Conservation (phyloP, 768 basidiomycete genomes). For the Sistotremastrum suecicum region DNA sequence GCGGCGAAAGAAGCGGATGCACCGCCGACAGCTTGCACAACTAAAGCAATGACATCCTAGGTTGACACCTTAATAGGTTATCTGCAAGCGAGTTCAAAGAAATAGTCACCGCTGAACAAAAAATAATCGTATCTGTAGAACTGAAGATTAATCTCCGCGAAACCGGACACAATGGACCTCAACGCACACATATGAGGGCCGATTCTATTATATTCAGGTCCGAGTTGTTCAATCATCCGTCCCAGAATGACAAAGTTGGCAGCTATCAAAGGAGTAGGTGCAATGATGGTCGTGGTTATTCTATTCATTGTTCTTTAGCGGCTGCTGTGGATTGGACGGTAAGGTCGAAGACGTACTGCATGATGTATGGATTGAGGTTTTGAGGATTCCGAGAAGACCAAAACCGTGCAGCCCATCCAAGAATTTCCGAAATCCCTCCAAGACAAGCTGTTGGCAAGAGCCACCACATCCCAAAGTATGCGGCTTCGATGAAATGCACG, state of each 20-base stretch:
- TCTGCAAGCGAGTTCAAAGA: no score
- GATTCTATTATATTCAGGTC: slow-evolving; percentile 31
- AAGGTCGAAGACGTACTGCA: slow-evolving; percentile 15
- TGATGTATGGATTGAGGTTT: slow-evolving; percentile 12
- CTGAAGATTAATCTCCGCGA: neutral
- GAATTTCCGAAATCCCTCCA: slow-evolving; percentile 11
- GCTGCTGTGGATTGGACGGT: neutral
- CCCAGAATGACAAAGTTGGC: slow-evolving; percentile 49
- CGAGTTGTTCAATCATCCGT: slow-evolving; percentile 28
- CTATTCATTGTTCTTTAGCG: slow-evolving; percentile 13
- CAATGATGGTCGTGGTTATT: slow-evolving; percentile 38
- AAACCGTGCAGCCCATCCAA: slow-evolving; percentile 14
- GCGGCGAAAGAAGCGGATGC: slow-evolving; percentile 1
- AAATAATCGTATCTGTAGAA: slow-evolving; percentile 14
- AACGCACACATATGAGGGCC: slow-evolving; percentile 28
- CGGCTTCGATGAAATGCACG: slow-evolving; percentile 9
- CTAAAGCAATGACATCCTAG: slow-evolving; percentile 2
- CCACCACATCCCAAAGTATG: slow-evolving; percentile 8
- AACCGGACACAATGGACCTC: neutral
- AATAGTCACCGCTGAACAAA: slow-evolving; percentile 15
- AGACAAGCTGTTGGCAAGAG: slow-evolving; percentile 11
- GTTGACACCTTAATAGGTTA: neutral
- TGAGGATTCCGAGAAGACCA: slow-evolving; percentile 6
- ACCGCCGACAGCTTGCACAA: slow-evolving; percentile 1
- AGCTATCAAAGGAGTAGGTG: slow-evolving; percentile 42